A percentile compares a stretch with the other conserved stretches of the same genome.
Evolutionary conservation across 169 alveolate genomes (phyloP).

Genomic region (Cryptosporidium sp.): DNA sequence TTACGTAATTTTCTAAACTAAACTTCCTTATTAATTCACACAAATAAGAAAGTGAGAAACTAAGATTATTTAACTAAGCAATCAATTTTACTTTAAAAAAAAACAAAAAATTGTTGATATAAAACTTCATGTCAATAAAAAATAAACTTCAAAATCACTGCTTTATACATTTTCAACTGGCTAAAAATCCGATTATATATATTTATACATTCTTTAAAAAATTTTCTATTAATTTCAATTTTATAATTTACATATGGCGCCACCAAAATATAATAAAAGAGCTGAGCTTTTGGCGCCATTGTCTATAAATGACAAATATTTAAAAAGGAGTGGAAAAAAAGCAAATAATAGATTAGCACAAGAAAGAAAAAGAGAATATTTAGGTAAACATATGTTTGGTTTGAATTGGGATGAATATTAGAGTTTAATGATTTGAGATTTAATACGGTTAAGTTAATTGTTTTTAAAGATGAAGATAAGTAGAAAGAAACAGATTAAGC

Average conservation of each 20-base stretch:
- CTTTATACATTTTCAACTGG: no score
- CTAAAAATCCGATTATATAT: background rate
- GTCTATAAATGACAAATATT: background rate
- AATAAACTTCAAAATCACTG: no score
- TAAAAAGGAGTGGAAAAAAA: background rate
- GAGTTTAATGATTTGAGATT: background rate
- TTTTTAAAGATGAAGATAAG: conserved; percentile 48
- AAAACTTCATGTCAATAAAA: no score
- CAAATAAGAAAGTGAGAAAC: background rate
- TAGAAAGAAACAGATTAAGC: conserved; percentile 67
- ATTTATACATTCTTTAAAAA: no score
- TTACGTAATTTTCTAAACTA: background rate
- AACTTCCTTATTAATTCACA: background rate
- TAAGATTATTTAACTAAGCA: no score
- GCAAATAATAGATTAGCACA: background rate
- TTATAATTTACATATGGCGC: background rate
- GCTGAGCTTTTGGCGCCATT: background rate
- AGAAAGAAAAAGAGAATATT: no score
- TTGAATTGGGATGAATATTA: background rate
- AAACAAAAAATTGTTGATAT: no score
- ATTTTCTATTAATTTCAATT: background rate
- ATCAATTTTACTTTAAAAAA: no score
- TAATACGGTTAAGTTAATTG: background rate
- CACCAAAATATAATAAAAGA: background rate
- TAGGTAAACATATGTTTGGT: no score